These are phyloP conservation scores for Iris pallida DNA, from an alignment of 116 monocot species.

Conservation along the genomic window DNA sequence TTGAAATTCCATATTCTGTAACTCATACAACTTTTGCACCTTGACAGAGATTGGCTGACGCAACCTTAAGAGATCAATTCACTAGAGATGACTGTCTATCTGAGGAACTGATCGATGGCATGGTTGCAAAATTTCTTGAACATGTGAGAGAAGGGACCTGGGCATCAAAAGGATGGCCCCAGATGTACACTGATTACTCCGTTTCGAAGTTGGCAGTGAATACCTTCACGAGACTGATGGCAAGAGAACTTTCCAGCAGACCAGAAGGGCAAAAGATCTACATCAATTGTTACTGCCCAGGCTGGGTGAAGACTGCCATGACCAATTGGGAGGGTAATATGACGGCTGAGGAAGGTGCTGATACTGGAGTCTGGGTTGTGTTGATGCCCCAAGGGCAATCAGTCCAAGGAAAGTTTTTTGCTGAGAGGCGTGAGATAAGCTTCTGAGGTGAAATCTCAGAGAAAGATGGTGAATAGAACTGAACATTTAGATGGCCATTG, in stretches of 20 bases:
- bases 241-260: slow-evolving; percentile 33
- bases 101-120: slow-evolving; percentile 62
- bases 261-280: slow-evolving; percentile 51
- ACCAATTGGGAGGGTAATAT: slow-evolving; percentile 78
- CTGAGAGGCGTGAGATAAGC: slow-evolving; percentile 75
- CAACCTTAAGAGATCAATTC: slow-evolving; percentile 55
- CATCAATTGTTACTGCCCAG: slow-evolving; percentile 86
- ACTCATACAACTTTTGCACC: neutral
- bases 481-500: too few species aligned
- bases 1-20: neutral
- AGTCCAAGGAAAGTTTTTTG: slow-evolving; percentile 65
- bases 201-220: slow-evolving; percentile 82
- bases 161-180: slow-evolving; percentile 61
- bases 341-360: slow-evolving; percentile 70
- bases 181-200: slow-evolving; percentile 85
- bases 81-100: slow-evolving; percentile 48
- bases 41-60: slow-evolving; percentile 63
- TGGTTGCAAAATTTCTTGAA: slow-evolving; percentile 60
- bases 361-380: slow-evolving; percentile 78
- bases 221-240: slow-evolving; percentile 62
- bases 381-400: slow-evolving; percentile 23
- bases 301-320: slow-evolving; percentile 95
- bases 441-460: slow-evolving; percentile 31
- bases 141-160: slow-evolving; percentile 61
- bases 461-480: neutral